phyloP scores from a whole-genome alignment of 1,139 yeast species.

The Candida tropicalis region DNA sequence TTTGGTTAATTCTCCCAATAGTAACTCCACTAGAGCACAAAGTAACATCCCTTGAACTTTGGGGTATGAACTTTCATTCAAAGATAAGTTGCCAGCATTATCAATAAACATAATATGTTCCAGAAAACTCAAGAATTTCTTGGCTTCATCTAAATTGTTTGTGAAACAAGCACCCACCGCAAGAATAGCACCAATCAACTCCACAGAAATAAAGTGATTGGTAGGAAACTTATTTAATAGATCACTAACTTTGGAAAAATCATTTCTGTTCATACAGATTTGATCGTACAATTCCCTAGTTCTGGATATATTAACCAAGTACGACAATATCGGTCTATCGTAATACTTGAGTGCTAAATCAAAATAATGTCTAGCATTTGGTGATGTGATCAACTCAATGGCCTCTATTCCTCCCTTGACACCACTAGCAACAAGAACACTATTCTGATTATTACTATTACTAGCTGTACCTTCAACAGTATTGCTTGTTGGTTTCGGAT shows the following conservation, averaged over 20 bases:
- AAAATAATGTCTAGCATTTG: conserved; percentile 6
- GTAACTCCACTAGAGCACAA: conserved; percentile 12
- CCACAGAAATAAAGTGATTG: conserved; percentile 13
- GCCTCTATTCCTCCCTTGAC: not conserved
- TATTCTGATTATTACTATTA: not conserved
- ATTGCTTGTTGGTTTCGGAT: not conserved
- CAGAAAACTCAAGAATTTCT: conserved; percentile 9
- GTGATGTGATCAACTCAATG: conserved; percentile 10
- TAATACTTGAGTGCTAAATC: conserved; percentile 8
- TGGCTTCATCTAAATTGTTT: conserved; percentile 9
- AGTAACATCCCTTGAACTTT: conserved; percentile 11
- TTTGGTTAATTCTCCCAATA: conserved; percentile 13
- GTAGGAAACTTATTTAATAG: conserved; percentile 9
- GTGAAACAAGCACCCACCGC: conserved; percentile 11
- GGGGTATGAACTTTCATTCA: conserved; percentile 12
- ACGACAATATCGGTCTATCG: conserved; percentile 11
- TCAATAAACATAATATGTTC: conserved; percentile 8
- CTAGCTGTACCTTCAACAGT: not conserved
- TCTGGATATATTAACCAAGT: conserved; percentile 5
- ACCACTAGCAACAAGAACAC: not conserved
- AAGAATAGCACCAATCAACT: conserved; percentile 12
- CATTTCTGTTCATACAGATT: conserved; percentile 5
- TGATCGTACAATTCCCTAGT: conserved; percentile 7
- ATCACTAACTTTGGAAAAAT: conserved; percentile 1
- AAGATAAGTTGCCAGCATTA: conserved; percentile 1